Evolutionary conservation across 2,329 filamentous ascomycete species (phyloP).

Genomic region (Nemania sp.): DNA sequence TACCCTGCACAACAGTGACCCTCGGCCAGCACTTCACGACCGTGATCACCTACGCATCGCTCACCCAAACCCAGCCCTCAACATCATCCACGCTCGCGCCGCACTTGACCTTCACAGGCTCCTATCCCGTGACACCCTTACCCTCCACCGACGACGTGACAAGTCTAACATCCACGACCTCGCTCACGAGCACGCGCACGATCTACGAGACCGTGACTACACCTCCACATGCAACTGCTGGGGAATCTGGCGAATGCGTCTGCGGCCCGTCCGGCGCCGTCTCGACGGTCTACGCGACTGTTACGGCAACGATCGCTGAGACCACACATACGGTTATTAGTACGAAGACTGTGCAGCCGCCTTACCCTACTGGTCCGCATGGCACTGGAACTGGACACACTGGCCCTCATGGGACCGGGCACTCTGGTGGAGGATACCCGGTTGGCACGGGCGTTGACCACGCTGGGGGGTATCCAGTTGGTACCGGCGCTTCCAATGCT

Average conservation of each 20-base stretch:
- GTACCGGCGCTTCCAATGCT: too few species aligned
- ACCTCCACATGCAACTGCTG: background rate
- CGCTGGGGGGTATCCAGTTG: too few species aligned
- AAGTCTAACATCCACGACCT: background rate
- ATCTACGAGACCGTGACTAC: too few species aligned
- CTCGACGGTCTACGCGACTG: conserved; percentile 35
- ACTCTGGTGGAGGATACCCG: too few species aligned
- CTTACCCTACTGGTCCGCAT: conserved; percentile 32
- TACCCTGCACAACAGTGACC: conserved; percentile 33
- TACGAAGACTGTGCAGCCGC: conserved; percentile 33
- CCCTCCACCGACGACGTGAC: too few species aligned
- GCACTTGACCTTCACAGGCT: background rate
- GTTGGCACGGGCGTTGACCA: too few species aligned
- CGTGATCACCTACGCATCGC: conserved; percentile 32
- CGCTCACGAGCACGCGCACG: background rate
- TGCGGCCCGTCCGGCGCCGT: conserved; percentile 33
- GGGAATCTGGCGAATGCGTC: conserved; percentile 13
- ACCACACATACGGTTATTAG: conserved; percentile 32
- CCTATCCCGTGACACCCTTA: too few species aligned
- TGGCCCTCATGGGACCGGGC: too few species aligned
- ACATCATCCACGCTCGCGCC: background rate
- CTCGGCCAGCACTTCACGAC: conserved; percentile 36
- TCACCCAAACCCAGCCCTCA: conserved; percentile 19
- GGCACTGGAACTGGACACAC: conserved; percentile 25
- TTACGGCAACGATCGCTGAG: conserved; percentile 23